A percentile compares a stretch with the other conserved stretches of the same genome.
Conservation (phyloP, 306 rosid species). For the Cicer chorassanicum region DNA sequence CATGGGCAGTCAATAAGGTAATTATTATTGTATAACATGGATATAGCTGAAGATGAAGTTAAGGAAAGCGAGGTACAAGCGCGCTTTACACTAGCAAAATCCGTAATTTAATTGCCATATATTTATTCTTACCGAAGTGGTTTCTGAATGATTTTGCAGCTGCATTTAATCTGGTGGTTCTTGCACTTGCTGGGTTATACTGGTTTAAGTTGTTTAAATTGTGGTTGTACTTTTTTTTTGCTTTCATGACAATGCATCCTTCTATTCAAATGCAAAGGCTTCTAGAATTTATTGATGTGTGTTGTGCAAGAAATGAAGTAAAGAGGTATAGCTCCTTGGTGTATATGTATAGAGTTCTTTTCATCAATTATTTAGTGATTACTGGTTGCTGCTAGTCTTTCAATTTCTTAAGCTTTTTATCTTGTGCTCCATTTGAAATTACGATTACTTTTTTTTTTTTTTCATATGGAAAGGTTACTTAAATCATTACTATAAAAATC, state of each 20-base stretch:
- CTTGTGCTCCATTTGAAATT: too few relatives aligned
- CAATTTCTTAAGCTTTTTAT: neutral
- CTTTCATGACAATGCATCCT: neutral
- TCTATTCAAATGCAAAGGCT: constrained; percentile 7
- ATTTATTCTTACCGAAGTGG: neutral
- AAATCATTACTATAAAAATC: too few relatives aligned
- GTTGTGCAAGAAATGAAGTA: constrained; percentile 11
- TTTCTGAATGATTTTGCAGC: neutral
- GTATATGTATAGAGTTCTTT: neutral
- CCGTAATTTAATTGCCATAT: neutral
- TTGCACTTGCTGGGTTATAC: neutral
- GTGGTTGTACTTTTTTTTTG: neutral
- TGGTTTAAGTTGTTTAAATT: neutral
- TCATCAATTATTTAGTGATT: constrained; percentile 1
- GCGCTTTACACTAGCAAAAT: neutral
- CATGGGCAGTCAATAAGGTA: too few relatives aligned
- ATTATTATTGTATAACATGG: too few relatives aligned
- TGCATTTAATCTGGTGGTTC: neutral
- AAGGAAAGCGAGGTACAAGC: too few relatives aligned
- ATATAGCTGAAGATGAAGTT: too few relatives aligned
- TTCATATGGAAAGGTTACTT: too few relatives aligned
- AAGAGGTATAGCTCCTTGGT: neutral
- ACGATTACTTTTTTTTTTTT: too few relatives aligned
- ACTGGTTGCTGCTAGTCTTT: neutral
- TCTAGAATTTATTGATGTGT: neutral